phyloP scores from a whole-genome alignment of 176 grass and related monocot genomes.

The Aegilops speltoides region DNA sequence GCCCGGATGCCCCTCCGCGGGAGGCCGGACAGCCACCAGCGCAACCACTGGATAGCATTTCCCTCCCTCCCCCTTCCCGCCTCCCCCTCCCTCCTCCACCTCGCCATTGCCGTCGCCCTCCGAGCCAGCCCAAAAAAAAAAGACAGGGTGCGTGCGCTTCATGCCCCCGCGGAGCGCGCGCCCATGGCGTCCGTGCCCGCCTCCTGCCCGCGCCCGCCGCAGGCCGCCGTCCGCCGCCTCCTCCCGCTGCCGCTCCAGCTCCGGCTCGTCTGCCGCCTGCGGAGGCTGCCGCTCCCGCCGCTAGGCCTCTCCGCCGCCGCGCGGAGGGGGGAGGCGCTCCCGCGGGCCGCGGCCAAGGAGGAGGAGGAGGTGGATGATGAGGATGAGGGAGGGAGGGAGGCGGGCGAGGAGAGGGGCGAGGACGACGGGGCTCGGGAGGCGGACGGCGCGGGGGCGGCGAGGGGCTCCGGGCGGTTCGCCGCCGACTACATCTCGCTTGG shows the following conservation, averaged over 20 bases:
- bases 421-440: background rate
- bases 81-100: background rate
- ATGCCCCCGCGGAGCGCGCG: constrained; percentile 33
- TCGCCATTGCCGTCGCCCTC: constrained; percentile 10
- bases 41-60: constrained; percentile 34
- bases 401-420: background rate
- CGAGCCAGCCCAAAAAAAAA: background rate
- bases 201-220: constrained; percentile 31
- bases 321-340: constrained; percentile 16
- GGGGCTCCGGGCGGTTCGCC: constrained; percentile 30
- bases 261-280: constrained; percentile 30
- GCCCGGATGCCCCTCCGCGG: fast-evolving
- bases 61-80: background rate
- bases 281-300: constrained; percentile 1
- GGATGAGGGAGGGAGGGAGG: background rate
- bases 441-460: constrained; percentile 16
- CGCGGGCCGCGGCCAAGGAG: constrained; percentile 42
- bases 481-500: constrained; percentile 75
- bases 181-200: constrained; percentile 48
- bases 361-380: constrained; percentile 20
- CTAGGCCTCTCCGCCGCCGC: background rate
- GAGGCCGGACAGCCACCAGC: constrained; percentile 33
- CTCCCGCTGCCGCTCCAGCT: constrained; percentile 27
- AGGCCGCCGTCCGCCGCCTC: constrained; percentile 15
- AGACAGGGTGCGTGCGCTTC: constrained; percentile 11